Evolutionary conservation across 805 yeast species (phyloP), one percentile per base, ranked within the genome.

Genomic region (Starmerella roubikii): DNA sequence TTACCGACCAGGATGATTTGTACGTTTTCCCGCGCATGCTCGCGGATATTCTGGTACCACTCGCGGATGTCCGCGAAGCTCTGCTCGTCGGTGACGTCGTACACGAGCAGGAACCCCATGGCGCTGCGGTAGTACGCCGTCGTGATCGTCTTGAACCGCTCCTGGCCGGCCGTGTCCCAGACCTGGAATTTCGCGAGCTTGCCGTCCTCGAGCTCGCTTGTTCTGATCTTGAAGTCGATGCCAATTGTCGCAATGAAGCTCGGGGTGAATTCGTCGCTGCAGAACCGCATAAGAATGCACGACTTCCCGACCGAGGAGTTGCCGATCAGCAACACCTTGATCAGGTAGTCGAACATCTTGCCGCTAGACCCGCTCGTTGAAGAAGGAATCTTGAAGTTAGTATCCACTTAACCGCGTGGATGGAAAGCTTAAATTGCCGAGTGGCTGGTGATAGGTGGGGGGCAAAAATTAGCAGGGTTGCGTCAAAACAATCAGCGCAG

Each of bases 161-260:
- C 98, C 68, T 88, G 98, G 37, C 98, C 98, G 16, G 98, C 98
- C 42, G 98, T 88, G 60, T 88, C 98, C 98, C 98, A 88, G 32
- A 88, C 81, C 61, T 91, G 98, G 57, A 88, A 71, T 65, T 91
- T 91, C 62, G 91, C 81, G 49, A 79, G 79, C 62, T 82, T 81
- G 38, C 94, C 95, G 47, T 88, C 88, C 24, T 30, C 33, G 49
- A 86, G 71, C 53, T 88, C 96, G 51, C 86, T 82, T 22, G 95
- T 86, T 64, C 95, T 79, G 59, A 91, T 88, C 67, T 91, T 91
- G 72, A 91, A 91, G 61, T 91, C 98, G 54, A 91, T 91, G 39
- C 98, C 98, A 54, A 91, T 91, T 34, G 98, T 91, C 43, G 97
- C 85, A 64, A 91, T 91, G 62, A 88, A 91, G 17, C 91, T 76